Evolutionary conservation across 345 rosid species (phyloP).

Genomic region (Populus deltoides): DNA sequence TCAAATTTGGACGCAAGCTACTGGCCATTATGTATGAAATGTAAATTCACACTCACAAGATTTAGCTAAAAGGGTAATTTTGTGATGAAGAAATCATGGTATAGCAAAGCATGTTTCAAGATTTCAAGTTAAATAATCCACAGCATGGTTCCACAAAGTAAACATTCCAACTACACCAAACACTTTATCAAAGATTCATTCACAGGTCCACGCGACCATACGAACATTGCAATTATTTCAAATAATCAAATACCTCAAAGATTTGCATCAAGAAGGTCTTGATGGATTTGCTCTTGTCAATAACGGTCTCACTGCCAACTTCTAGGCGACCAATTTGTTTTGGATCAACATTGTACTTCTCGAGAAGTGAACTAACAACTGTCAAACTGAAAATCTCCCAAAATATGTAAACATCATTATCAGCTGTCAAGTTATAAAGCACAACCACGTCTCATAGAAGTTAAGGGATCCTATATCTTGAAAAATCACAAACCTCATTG

Average conservation of each 20-base stretch:
- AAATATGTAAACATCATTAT: neutral
- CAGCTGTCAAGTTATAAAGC: neutral
- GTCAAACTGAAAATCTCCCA: conserved; percentile 58
- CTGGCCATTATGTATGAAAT: neutral
- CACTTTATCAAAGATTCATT: neutral
- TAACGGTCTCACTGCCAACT: conserved; percentile 99
- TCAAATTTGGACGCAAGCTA: neutral
- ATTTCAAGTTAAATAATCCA: neutral
- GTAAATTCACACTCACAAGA: neutral
- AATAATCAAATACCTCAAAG: conserved; percentile 65
- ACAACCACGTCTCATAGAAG: neutral
- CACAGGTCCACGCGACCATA: neutral
- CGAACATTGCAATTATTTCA: neutral
- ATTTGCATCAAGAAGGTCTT: conserved; percentile 98
- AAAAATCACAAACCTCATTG: conserved; percentile 68
- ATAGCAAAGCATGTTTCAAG: neutral
- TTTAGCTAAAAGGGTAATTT: neutral
- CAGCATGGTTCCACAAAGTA: neutral
- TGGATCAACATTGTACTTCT: conserved; percentile 86
- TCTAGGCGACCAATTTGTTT: conserved; percentile 93
- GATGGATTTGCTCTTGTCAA: conserved; percentile 98
- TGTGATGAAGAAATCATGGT: neutral
- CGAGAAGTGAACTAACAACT: conserved; percentile 81
- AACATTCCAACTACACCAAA: neutral
- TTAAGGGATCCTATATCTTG: neutral